These are phyloP conservation scores for Backusella westeae DNA, from an alignment of 192 early-diverging fungal genomes.

Conservation along the genomic window DNA sequence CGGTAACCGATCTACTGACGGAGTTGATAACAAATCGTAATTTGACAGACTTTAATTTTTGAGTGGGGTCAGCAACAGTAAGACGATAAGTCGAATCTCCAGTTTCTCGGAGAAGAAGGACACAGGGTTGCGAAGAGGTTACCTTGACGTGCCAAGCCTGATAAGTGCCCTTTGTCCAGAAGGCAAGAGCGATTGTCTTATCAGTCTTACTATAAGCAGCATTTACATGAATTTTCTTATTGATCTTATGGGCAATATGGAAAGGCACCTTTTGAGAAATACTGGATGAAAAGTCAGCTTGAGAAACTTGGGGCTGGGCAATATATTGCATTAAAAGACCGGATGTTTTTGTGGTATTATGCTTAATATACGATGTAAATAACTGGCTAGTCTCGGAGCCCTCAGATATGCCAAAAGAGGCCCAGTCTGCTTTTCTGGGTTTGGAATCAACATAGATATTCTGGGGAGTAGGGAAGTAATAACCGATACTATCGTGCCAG, in stretches of 20 bases:
- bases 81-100: background rate
- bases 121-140: background rate
- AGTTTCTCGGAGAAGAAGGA: slow-evolving; percentile 9
- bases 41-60: slow-evolving; percentile 3
- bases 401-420: slow-evolving; percentile 15
- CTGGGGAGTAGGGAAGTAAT: slow-evolving; percentile 14
- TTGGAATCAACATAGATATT: slow-evolving; percentile 8
- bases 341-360: background rate
- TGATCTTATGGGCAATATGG: background rate
- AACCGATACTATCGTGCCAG: slow-evolving; percentile 28
- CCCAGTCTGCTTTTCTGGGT: slow-evolving; percentile 19
- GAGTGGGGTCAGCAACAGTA: slow-evolving; percentile 22
- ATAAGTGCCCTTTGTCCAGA: slow-evolving; percentile 8
- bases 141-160: background rate
- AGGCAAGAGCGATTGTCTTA: slow-evolving; percentile 5
- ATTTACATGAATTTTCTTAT: background rate
- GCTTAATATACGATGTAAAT: slow-evolving; percentile 19
- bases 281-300: background rate
- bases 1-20: background rate
- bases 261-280: background rate
- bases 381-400: slow-evolving; percentile 11
- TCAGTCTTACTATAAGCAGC: background rate
- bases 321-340: slow-evolving; percentile 9
- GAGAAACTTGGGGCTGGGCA: background rate
- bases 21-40: background rate